Conservation (phyloP, 202 grass and related monocot species). For the Elaeis oleifera region DNA sequence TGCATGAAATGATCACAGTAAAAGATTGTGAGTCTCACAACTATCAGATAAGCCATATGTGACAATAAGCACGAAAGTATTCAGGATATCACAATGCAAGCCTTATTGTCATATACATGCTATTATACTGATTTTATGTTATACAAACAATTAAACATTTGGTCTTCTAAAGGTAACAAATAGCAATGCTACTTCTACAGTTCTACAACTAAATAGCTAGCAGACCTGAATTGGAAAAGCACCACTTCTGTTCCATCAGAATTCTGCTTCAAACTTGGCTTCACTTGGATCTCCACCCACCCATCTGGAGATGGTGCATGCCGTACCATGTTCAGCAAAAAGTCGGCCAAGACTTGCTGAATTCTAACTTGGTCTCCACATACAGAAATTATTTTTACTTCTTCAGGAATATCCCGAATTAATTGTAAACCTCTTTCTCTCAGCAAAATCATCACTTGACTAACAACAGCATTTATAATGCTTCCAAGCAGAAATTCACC, state of each 20-base stretch:
- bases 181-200: no score
- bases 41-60: no score
- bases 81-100: no score
- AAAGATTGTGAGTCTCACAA: no score
- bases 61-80: no score
- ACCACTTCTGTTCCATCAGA: slow-evolving; percentile 50
- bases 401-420: slow-evolving; percentile 93
- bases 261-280: slow-evolving; percentile 62
- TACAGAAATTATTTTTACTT: slow-evolving; percentile 71
- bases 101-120: no score
- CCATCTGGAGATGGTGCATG: slow-evolving; percentile 77
- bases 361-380: slow-evolving; percentile 93
- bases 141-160: no score
- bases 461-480: slow-evolving; percentile 87
- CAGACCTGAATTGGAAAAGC: slow-evolving; percentile 81
- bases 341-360: slow-evolving; percentile 91
- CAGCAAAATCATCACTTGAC: slow-evolving; percentile 90
- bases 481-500: slow-evolving; percentile 77
- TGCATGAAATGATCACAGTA: no score
- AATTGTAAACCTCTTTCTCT: slow-evolving; percentile 85
- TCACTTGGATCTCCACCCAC: slow-evolving; percentile 95
- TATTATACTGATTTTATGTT: no score
- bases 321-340: slow-evolving; percentile 80
- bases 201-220: background rate
- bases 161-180: no score